Evolutionary conservation across 768 basidiomycete genomes (phyloP).

Genomic region (Mycena belliarum): DNA sequence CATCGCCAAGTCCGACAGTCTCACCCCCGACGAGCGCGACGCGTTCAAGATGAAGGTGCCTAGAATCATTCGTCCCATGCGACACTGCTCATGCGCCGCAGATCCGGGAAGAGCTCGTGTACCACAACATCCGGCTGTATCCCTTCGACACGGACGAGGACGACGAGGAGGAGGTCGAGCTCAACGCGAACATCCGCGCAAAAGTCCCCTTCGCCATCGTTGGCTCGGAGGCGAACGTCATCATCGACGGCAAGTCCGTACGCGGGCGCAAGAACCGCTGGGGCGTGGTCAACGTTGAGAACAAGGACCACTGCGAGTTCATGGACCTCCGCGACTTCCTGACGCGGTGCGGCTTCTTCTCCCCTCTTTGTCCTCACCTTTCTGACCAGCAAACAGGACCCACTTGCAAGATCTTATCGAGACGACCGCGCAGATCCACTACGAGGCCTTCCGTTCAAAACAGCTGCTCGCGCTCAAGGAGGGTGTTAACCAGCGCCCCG

Average conservation of each 20-base stretch:
- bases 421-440: conserved; percentile 98
- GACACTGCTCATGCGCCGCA: no score
- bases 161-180: conserved; percentile 87
- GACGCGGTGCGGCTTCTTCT: no score
- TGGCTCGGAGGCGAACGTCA: conserved; percentile 94
- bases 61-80: background rate
- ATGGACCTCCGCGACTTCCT: conserved; percentile 96
- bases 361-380: no score
- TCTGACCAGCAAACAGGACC: no score
- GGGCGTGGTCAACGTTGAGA: conserved; percentile 98
- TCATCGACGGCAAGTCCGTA: conserved; percentile 94
- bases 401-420: conserved; percentile 99
- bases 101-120: conserved; percentile 91
- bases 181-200: conserved; percentile 91
- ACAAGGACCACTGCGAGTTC: conserved; percentile 97
- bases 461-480: conserved; percentile 97
- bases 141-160: conserved; percentile 97
- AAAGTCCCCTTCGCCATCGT: conserved; percentile 97
- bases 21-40: conserved; percentile 91
- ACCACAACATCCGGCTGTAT: conserved; percentile 92
- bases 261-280: conserved; percentile 97
- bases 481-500: conserved; percentile 75
- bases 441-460: conserved; percentile 99
- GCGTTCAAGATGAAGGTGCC: conserved; percentile 88
- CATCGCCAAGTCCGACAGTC: conserved; percentile 94